Conservation (phyloP, 108 stramenopile species). For the Stephanodiscus minutulus region DNA sequence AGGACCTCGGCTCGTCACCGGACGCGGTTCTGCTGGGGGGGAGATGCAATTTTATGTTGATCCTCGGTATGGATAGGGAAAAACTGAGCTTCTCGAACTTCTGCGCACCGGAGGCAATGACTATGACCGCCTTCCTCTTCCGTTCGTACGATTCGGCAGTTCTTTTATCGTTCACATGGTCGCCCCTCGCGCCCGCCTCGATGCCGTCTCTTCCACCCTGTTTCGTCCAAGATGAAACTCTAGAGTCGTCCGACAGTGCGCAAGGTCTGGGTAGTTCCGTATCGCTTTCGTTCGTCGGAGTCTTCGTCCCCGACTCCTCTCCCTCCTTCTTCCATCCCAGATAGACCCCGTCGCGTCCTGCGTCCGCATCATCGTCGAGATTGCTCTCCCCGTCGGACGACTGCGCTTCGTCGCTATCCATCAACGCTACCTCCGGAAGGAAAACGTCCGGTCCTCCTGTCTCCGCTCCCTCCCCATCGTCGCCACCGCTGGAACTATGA, state of each 20-base stretch:
- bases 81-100: slow-evolving; percentile 70
- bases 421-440: slow-evolving; percentile 14
- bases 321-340: slow-evolving; percentile 43
- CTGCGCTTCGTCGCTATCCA: slow-evolving; percentile 40
- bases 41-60: slow-evolving; percentile 54
- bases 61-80: slow-evolving; percentile 57
- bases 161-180: slow-evolving; percentile 1
- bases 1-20: background rate
- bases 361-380: slow-evolving; percentile 36
- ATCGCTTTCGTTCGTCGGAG: background rate
- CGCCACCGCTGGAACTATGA: too few relatives aligned
- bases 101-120: slow-evolving; percentile 65
- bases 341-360: slow-evolving; percentile 33
- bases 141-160: slow-evolving; percentile 19
- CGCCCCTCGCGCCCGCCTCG: background rate
- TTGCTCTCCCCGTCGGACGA: slow-evolving; percentile 26
- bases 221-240: background rate
- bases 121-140: slow-evolving; percentile 56
- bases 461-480: slow-evolving; percentile 16
- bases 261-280: too few relatives aligned
- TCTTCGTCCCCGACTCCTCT: slow-evolving; percentile 12
- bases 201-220: background rate
- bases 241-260: too few relatives aligned
- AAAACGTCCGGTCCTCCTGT: slow-evolving; percentile 40
- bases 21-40: slow-evolving; percentile 9